Percentiles rank a stretch among this genome's conserved stretches.
Conservation (phyloP, 208 protist species). For the Trypanosoma scelopori region DNA sequence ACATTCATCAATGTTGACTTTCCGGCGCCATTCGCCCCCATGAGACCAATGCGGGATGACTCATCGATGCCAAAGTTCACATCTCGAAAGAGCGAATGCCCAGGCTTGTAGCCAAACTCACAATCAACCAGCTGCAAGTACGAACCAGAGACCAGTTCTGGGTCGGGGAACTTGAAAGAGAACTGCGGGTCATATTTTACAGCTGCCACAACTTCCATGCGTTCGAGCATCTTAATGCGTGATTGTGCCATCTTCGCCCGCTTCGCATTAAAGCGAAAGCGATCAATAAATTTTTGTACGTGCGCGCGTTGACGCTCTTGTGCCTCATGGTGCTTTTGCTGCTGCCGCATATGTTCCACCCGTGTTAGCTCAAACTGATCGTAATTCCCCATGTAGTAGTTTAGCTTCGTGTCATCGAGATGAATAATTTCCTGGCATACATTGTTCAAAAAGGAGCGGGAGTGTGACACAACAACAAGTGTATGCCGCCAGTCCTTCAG, state of each 20-base stretch:
- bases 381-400: constrained; percentile 95
- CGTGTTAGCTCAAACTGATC: constrained; percentile 91
- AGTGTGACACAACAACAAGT: constrained; percentile 98
- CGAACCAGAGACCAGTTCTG: constrained; percentile 74
- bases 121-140: constrained; percentile 89
- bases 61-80: constrained; percentile 92
- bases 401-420: constrained; percentile 78
- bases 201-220: constrained; percentile 87
- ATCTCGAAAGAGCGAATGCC: constrained; percentile 83
- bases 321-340: constrained; percentile 86
- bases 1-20: constrained; percentile 96
- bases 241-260: constrained; percentile 94
- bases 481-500: constrained; percentile 94
- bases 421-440: constrained; percentile 95
- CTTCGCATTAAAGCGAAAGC: constrained; percentile 91
- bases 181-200: constrained; percentile 90
- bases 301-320: constrained; percentile 90
- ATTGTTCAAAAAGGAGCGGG: constrained; percentile 95
- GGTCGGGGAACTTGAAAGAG: constrained; percentile 90
- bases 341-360: constrained; percentile 86
- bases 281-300: constrained; percentile 95
- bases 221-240: constrained; percentile 93
- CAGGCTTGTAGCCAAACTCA: constrained; percentile 92
- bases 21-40: constrained; percentile 91
- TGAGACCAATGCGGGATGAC: constrained; percentile 86